Evolutionary conservation across 2,329 filamentous ascomycete genomes (phyloP).

Genomic region (Samsoniella hepiali): DNA sequence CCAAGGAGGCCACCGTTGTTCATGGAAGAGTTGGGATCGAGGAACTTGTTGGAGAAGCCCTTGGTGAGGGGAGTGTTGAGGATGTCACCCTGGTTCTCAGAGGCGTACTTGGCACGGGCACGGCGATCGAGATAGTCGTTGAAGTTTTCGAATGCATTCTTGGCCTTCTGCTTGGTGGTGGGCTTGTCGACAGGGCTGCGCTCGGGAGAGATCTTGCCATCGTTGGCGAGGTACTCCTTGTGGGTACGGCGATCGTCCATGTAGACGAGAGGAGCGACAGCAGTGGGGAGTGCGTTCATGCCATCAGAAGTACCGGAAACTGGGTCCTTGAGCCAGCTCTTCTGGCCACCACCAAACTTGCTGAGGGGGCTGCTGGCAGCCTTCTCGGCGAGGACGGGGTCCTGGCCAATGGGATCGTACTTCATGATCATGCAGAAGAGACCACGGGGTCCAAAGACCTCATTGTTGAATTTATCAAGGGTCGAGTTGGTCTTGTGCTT

Average conservation of each 20-base stretch:
- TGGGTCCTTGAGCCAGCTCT: constrained; percentile 16
- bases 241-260: constrained; percentile 18
- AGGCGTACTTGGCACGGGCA: constrained; percentile 19
- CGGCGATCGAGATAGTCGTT: constrained; percentile 21
- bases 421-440: constrained; percentile 21
- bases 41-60: constrained; percentile 30
- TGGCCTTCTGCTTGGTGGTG: constrained; percentile 17
- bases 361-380: neutral
- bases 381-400: constrained; percentile 4
- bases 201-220: constrained; percentile 7
- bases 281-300: constrained; percentile 13
- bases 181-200: neutral
- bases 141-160: constrained; percentile 19
- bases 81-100: constrained; percentile 20
- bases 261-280: constrained; percentile 18
- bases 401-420: constrained; percentile 18
- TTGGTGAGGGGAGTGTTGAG: constrained; percentile 18
- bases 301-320: constrained; percentile 17
- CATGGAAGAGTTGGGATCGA: constrained; percentile 25
- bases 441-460: constrained; percentile 19
- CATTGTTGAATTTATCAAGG: constrained; percentile 20
- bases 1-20: constrained; percentile 21
- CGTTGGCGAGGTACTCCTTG: constrained; percentile 16
- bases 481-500: constrained; percentile 20
- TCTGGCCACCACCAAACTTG: constrained; percentile 10